phyloP scores from a whole-genome alignment of 306 rosid species.

The Hylodesmum podocarpum region DNA sequence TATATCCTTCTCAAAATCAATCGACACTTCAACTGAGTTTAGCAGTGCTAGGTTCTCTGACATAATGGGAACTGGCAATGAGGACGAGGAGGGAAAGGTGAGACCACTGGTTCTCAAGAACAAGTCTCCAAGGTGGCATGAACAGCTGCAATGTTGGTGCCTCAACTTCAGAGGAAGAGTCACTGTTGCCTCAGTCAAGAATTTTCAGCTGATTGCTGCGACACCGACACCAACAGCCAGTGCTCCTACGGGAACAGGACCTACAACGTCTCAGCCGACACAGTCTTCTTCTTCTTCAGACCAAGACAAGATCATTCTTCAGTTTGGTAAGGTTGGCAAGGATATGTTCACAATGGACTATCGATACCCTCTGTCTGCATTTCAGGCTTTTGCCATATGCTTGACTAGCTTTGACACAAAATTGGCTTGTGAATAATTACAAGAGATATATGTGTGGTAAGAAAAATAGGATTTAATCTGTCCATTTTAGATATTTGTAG shows the following conservation, averaged over 20 bases:
- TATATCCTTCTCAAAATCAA: slow-evolving; percentile 77
- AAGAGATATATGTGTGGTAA: slow-evolving; percentile 30
- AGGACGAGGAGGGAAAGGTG: slow-evolving; percentile 63
- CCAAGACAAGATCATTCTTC: slow-evolving; percentile 96
- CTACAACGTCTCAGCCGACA: slow-evolving; percentile 58
- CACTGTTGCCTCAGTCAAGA: slow-evolving; percentile 94
- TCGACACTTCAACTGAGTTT: slow-evolving; percentile 72
- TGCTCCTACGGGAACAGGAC: slow-evolving; percentile 37
- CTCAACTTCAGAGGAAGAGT: slow-evolving; percentile 94
- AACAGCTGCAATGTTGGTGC: slow-evolving; percentile 98
- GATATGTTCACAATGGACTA: slow-evolving; percentile 99
- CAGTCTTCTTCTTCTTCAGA: slow-evolving; percentile 63
- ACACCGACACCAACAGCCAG: slow-evolving; percentile 55
- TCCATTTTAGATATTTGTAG: slow-evolving; percentile 45
- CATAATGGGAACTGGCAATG: slow-evolving; percentile 50
- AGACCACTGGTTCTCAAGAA: slow-evolving; percentile 80
- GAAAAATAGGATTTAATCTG: slow-evolving; percentile 36
- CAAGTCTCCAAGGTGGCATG: slow-evolving; percentile 99
- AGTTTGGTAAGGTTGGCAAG: slow-evolving; percentile 97
- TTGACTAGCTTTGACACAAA: slow-evolving; percentile 98
- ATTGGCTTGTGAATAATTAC: slow-evolving; percentile 91
- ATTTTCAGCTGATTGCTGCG: slow-evolving; percentile 90
- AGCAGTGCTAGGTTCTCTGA: slow-evolving; percentile 93
- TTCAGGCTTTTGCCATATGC: slow-evolving; percentile 98
- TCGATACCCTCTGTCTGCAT: slow-evolving; percentile 91